Conservation (phyloP, 1,139 yeast genomes). For the Lodderomyces theae region DNA sequence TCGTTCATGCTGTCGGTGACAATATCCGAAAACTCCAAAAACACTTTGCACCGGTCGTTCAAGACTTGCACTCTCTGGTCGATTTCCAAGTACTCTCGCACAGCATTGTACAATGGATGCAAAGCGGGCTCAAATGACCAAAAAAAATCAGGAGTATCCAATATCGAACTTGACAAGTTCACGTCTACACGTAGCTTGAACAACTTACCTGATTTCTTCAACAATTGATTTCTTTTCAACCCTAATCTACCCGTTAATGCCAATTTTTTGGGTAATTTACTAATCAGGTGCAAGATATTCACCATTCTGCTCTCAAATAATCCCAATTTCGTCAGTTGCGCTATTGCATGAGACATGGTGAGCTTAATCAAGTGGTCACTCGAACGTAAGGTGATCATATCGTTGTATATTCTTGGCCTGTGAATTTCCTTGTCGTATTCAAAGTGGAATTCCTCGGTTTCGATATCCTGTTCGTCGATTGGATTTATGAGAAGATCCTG, state of each 20-base stretch:
- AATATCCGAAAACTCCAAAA: conserved; percentile 87
- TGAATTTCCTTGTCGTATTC: conserved; percentile 80
- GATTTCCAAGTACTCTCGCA: conserved; percentile 88
- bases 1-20: conserved; percentile 94
- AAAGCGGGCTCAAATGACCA: conserved; percentile 97
- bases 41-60: conserved; percentile 91
- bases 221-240: conserved; percentile 68
- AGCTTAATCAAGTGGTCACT: conserved; percentile 91
- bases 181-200: conserved; percentile 92
- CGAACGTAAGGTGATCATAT: conserved; percentile 84
- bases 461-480: conserved; percentile 84
- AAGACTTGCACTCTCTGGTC: conserved; percentile 92
- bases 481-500: conserved; percentile 66
- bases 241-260: conserved; percentile 90
- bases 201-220: conserved; percentile 84
- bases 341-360: conserved; percentile 94
- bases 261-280: conserved; percentile 81
- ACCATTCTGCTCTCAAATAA: conserved; percentile 92
- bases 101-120: conserved; percentile 86
- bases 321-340: conserved; percentile 90
- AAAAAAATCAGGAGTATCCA: conserved; percentile 94
- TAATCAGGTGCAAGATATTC: conserved; percentile 75
- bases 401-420: conserved; percentile 89
- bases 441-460: conserved; percentile 91
- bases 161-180: conserved; percentile 80